Conservation (phyloP, 805 yeast genomes). For the Candida hungchunana region DNA sequence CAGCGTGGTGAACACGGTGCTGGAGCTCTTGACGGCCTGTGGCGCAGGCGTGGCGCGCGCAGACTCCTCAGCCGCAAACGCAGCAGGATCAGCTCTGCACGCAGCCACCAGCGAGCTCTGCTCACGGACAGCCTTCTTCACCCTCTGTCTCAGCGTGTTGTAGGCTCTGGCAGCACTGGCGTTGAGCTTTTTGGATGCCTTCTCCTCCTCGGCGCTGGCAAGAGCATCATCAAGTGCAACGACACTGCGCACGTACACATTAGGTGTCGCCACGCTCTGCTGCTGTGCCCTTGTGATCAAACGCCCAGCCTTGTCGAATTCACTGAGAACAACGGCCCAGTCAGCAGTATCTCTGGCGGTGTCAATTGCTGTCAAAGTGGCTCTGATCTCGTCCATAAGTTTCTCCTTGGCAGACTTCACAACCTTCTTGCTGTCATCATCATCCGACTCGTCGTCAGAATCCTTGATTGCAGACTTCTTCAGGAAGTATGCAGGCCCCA, state of each 20-base stretch:
- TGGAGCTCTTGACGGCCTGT: conserved; percentile 24
- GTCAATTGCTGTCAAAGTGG: conserved; percentile 61
- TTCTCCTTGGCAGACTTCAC: conserved; percentile 94
- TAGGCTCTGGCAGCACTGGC: conserved; percentile 82
- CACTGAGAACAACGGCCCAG: conserved; percentile 72
- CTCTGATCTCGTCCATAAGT: conserved; percentile 79
- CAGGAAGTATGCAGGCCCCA: conserved; percentile 42
- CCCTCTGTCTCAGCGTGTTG: conserved; percentile 84
- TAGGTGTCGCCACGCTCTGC: conserved; percentile 73
- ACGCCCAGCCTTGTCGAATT: conserved; percentile 76
- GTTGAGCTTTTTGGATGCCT: conserved; percentile 54
- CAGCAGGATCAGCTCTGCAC: conserved; percentile 67
- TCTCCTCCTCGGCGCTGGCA: conserved; percentile 43
- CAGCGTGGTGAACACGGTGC: conserved; percentile 73
- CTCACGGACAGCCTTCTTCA: conserved; percentile 74
- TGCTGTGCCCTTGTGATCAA: conserved; percentile 64
- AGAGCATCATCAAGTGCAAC: conserved; percentile 70
- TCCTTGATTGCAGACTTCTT: conserved; percentile 33
- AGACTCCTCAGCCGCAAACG: conserved; percentile 54
- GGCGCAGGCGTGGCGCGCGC: conserved; percentile 27
- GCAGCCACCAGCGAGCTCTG: conserved; percentile 53
- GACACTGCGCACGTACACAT: conserved; percentile 60
- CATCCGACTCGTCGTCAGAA: conserved; percentile 48
- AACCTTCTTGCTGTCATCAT: conserved; percentile 70
- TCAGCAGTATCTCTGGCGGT: conserved; percentile 64